Percentiles rank a stretch among this genome's conserved stretches.
These are phyloP conservation scores for Isabelozyma rhagii DNA, from an alignment of 805 yeast genomes.

Conservation along the genomic window DNA sequence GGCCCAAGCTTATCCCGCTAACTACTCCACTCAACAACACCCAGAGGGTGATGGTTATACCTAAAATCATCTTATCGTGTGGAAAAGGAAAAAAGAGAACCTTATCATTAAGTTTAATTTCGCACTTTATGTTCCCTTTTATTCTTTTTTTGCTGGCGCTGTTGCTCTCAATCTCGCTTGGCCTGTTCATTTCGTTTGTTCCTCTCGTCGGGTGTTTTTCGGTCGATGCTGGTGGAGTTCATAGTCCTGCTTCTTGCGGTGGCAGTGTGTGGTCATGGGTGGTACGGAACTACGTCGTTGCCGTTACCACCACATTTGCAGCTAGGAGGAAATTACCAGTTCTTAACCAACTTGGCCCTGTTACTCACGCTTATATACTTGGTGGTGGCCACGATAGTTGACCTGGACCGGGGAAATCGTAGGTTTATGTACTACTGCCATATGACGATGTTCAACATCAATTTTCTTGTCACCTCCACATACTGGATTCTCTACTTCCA, in stretches of 20 bases:
- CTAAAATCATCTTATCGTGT: neutral
- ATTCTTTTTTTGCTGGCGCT: no score
- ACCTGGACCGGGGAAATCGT: neutral
- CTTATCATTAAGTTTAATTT: neutral
- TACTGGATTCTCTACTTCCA: constrained; percentile 19
- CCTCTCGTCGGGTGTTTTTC: neutral
- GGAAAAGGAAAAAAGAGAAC: neutral
- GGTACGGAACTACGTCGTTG: constrained; percentile 9
- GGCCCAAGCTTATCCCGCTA: neutral
- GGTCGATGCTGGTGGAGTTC: neutral
- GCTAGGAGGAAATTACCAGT: constrained; percentile 21
- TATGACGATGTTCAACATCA: constrained; percentile 14
- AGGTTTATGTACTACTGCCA: neutral
- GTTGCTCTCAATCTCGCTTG: no score
- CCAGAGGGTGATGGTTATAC: neutral
- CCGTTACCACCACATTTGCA: constrained; percentile 16
- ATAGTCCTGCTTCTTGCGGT: neutral
- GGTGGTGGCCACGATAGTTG: neutral
- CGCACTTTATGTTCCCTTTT: neutral
- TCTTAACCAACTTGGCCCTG: constrained; percentile 20
- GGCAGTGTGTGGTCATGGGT: constrained; percentile 8
- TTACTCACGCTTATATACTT: constrained; percentile 4
- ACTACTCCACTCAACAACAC: neutral
- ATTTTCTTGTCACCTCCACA: constrained; percentile 17
- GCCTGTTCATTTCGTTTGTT: neutral